Evolutionary conservation across 2,329 filamentous ascomycete genomes (phyloP), one percentile per base, ranked within the genome.

Genomic region (Thermoascus crustaceus): DNA sequence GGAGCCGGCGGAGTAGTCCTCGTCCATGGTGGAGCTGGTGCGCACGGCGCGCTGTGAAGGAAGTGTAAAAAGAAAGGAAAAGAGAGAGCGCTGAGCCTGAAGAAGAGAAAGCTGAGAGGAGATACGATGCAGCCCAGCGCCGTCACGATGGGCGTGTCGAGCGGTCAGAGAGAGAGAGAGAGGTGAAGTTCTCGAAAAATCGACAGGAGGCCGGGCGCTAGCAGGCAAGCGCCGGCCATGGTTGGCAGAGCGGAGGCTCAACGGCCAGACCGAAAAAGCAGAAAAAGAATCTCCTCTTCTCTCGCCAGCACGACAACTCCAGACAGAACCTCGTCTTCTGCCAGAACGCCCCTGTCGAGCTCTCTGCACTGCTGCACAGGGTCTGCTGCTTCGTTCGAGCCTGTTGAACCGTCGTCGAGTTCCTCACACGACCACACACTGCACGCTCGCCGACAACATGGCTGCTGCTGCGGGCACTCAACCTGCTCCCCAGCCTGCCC

Each of bases 1-100:
- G 37, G 58, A 58, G 39, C 53, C 47, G 35, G 47, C 39, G 21
- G 55, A 52, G 20, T 52, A 55, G 24, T 63, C 60, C 14, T 60
- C 61, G 35, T 66, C 62, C 62, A 65, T 65, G 41, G 30, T 44
- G 38, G 35, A 32, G 34, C 24, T 31, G 36, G 30, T 14, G 39
- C 37, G 37, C 35, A 36, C 34, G 9, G 19, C 38, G 36, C 42
- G 41, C 32, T 32, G n/a, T 24, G 19, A 14, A 20, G 24, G 8
- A 45, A 18, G 23, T 14, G 26, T 9, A 36, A 23, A 24, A 30
- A 21, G 17, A 17, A 40, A 21, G 14, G 18, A n/a, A n/a, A n/a
- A n/a, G n/a, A n/a, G n/a, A n/a, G n/a, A n/a, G n/a, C n/a, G n/a
- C n/a, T n/a, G n/a, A n/a, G n/a, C 39, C 42, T 41, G 38, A 32